A percentile compares a stretch with the other conserved stretches of the same genome.
Conservation (phyloP, 345 rosid genomes). For the Boechera stricta region DNA sequence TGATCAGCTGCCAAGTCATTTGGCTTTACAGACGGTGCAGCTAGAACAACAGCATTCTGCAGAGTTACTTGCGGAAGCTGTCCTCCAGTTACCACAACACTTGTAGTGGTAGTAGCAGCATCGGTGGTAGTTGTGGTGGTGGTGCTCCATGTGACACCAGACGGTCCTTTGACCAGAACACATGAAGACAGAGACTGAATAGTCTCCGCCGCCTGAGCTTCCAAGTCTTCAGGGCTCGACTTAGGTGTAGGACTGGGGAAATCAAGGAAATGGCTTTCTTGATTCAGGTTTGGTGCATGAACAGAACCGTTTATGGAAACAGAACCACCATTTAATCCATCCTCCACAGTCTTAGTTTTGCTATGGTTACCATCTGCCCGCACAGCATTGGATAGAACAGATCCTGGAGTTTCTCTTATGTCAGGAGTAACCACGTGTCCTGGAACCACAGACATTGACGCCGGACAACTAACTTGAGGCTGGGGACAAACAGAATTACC, state of each 20-base stretch:
- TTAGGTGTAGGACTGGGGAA: constrained; percentile 57
- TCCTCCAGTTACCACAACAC: constrained; percentile 62
- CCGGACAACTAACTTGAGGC: constrained; percentile 48
- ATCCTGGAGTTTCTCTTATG: constrained; percentile 42
- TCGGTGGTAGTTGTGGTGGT: constrained; percentile 62
- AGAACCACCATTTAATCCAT: constrained; percentile 49
- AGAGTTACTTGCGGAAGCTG: constrained; percentile 61
- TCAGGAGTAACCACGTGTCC: constrained; percentile 46
- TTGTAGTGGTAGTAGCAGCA: constrained; percentile 60
- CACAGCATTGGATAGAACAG: constrained; percentile 48
- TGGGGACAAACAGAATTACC: constrained; percentile 46
- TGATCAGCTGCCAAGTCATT: constrained; percentile 54
- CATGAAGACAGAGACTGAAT: constrained; percentile 58
- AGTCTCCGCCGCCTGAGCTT: constrained; percentile 51
- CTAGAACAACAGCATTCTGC: constrained; percentile 63
- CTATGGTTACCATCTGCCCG: constrained; percentile 49
- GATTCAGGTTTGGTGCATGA: constrained; percentile 52
- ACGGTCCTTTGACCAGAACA: constrained; percentile 57
- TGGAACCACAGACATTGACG: constrained; percentile 44
- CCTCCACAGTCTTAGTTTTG: constrained; percentile 52
- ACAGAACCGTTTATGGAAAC: constrained; percentile 51
- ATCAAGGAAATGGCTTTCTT: constrained; percentile 57
- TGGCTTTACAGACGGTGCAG: constrained; percentile 58
- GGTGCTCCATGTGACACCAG: constrained; percentile 78
- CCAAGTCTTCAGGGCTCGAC: constrained; percentile 54